Evolutionary conservation across 768 basidiomycete genomes (phyloP), one percentile per base, ranked within the genome.

Genomic region (Chlorophyllum brunneum): DNA sequence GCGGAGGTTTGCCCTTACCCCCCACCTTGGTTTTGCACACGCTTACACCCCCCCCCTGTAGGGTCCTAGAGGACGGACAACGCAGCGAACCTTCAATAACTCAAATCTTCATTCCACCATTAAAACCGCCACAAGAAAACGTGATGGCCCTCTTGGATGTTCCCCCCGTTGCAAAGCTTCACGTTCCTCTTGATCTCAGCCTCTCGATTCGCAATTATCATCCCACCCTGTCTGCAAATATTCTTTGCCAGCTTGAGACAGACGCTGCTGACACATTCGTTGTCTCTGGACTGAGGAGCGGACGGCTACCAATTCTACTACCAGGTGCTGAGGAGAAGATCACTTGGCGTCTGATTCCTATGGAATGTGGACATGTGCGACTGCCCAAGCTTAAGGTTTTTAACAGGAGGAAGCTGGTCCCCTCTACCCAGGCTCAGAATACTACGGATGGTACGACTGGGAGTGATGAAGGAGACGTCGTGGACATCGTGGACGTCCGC

Each of bases 181-280:
- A 94, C 61, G 61, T 67, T 1, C 82, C 85, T 0, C 64, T 83
- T 15, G 63, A 74, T 2, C 72, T 92, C 24, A 68, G 74, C 44
- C 65, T 86, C 44, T 77, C 71, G 55, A 66, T 88, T 54, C 81
- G 92, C 61, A 91, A 91, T 64, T 68, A 79, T 50, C 77, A 85
- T 54, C 73, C 78, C 2, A 71, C 72, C 6, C 78, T 83, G 30
- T 80, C 90, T 2, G 86, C 87, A 0, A 84, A 83, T 56, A 66
- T 95, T 29, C 72, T 80, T 9, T 75, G 93, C 7, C 80, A 85
- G 29, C 74, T 94, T 24, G 92, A 95, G 48, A 75, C 82, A 1
- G 83, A 86, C 13, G 55, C 68, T 0, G 67, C 77, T 10, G 89
- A 90, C 36, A 74, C 77, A n/a, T 95, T 97, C 65, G 81, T 94